Conservation (phyloP, 1,284 basidiomycete genomes). For the Heterobasidion irregulare region DNA sequence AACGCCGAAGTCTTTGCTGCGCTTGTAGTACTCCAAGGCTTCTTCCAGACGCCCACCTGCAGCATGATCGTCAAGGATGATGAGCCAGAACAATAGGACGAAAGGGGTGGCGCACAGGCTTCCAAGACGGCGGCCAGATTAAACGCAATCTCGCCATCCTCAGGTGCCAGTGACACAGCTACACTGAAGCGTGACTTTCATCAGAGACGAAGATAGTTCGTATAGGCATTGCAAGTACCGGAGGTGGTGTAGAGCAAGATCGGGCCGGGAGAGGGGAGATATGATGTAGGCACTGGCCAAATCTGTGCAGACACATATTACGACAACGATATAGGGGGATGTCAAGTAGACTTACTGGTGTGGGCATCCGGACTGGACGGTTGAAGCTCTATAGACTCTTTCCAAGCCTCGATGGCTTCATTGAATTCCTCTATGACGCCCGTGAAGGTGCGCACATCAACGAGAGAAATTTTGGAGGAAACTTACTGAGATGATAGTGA, state of each 20-base stretch:
- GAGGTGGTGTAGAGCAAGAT: slow-evolving; percentile 85
- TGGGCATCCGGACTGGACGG: slow-evolving; percentile 88
- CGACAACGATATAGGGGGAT: slow-evolving; percentile 5
- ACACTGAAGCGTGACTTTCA: slow-evolving; percentile 41
- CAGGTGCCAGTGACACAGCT: slow-evolving; percentile 78
- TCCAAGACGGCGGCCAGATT: slow-evolving; percentile 89
- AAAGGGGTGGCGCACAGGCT: slow-evolving; percentile 52
- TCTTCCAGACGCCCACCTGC: slow-evolving; percentile 75
- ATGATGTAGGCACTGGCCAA: slow-evolving; percentile 93
- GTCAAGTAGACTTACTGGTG: slow-evolving; percentile 59
- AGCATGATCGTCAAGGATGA: not conserved
- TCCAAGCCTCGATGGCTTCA: slow-evolving; percentile 81
- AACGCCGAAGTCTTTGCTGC: slow-evolving; percentile 72
- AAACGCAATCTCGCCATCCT: slow-evolving; percentile 93
- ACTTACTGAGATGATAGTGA: slow-evolving; percentile 79
- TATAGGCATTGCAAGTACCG: slow-evolving; percentile 40
- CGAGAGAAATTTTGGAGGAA: slow-evolving; percentile 10
- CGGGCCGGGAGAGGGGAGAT: slow-evolving; percentile 76
- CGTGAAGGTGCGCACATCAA: slow-evolving; percentile 12
- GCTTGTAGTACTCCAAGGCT: slow-evolving; percentile 74
- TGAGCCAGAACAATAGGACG: not conserved
- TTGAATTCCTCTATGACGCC: slow-evolving; percentile 68
- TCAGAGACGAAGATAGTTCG: slow-evolving; percentile 13
- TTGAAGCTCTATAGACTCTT: slow-evolving; percentile 75
- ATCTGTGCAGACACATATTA: slow-evolving; percentile 38